Base-by-base conservation (phyloP, 352 stramenopile genomes). In the Pythium monospermum region DNA sequence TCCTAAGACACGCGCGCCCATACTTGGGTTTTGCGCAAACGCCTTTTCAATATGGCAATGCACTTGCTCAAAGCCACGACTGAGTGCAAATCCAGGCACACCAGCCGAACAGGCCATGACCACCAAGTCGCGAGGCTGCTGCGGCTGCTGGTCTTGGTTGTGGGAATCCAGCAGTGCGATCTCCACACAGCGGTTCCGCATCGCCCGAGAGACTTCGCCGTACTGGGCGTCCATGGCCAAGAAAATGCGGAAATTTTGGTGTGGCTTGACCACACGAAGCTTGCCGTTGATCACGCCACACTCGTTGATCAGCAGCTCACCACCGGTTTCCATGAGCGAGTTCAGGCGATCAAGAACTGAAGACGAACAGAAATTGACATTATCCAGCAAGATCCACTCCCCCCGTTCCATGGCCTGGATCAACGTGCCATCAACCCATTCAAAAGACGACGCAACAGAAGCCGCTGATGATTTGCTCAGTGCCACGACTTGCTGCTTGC, bases 181-280 rank as follows among this genome's bases (percentile, higher is more conserved):
- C 72, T 99, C 97, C 21, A 99, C 86, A 71, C 98, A 99, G 26
- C 98, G 91, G 70, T 99, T 99, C 50, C 98, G 79, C 97, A 99
- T 99, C 11, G 98, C 97, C 44, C 97, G 91, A 18, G 95, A 99
- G 12, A 99, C 87, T 81, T 99, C 97, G 23, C 89, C 87, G 45
- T 85, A 96, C 38, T 91, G 79, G 11, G 96, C 64, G 68, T 99
- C 96, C 87, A 99, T 99, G 10, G 94, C 94, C 28, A 99, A 69
- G 68, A 99, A 99, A 11, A 99, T 76, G 49, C 97, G 80, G 66
- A 99, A 99, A 69, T 99, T 96, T 23, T 83, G 80, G 61, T 99
- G 97, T 19, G 97, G 96, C 42, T 91, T 92, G 46, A 99, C 91
- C 8, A 99, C 76, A 50, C 96, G 85, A 1, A 91, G 68, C 42